Base-by-base conservation (phyloP, 2,329 filamentous ascomycete genomes). In the Verticillium isaacii region DNA sequence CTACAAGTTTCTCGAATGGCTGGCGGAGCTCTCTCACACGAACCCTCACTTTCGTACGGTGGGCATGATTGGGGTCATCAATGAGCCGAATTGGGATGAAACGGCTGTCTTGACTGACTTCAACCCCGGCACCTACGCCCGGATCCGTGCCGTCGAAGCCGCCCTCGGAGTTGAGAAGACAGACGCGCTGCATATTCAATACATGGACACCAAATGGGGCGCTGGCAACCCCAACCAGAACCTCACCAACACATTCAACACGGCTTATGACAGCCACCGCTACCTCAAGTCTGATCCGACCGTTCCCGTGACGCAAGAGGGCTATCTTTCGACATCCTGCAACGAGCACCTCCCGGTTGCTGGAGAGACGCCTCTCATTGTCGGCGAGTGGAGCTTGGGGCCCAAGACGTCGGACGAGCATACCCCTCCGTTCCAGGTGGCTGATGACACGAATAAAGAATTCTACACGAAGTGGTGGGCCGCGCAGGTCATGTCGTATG, bases 381-480 rank as follows among this genome's bases (percentile, higher is more conserved):
- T 88, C 2, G 85, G 85, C 34, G 86, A 89, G 69, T 89, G 83
- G 80, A 81, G 79, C 50, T 69, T 88, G 7, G 77, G 77, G 41
- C 78, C 84, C 1, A 79, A 81, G 11, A 78, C 80, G 63, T 69
- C 79, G 23, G 72, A 84, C 6, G 74, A 86, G 68, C 67, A 78
- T 65, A 36, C 34, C 14, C 34, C 34, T 7, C 71, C 74, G 9
- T 68, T 67, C 60, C 67, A 69, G 39, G 34, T 36, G 34, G 34
- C 34, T 14, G 34, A 36, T 36, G 34, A 36, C 14, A 14, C 34
- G 2, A 76, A 83, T 60, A 68, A 71, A 59, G 73, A 70, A 1
- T 89, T 86, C 70, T 88, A 88, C 69, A 72, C 66, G 56, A 72
- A 77, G 55, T 88, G 80, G 77, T 88, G 84, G 71, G 80, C 81